Evolutionary conservation across 164 flowering plant genomes (phyloP).

Genomic region (Paratinospora sagittata): DNA sequence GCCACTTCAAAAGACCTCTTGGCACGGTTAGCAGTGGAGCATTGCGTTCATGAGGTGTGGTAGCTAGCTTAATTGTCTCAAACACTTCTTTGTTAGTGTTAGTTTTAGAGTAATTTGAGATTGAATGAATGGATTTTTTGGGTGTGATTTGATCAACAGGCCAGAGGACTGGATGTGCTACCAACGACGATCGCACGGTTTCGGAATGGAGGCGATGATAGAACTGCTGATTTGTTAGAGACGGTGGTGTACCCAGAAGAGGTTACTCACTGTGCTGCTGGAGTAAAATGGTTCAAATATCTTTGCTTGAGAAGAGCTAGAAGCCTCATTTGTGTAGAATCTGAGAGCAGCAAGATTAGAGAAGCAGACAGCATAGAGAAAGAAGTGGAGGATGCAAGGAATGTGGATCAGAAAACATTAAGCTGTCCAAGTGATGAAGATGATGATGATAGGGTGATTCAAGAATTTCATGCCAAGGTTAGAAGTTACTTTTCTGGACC

Average conservation of each 20-base stretch:
- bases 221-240: conserved; percentile 79
- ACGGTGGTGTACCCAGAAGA: conserved; percentile 85
- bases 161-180: conserved; percentile 87
- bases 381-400: too few relatives aligned
- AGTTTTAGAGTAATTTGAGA: neutral
- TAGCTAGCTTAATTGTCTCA: neutral
- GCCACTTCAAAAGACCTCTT: conserved; percentile 63
- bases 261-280: conserved; percentile 91
- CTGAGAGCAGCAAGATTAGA: neutral
- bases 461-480: conserved; percentile 59
- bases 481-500: conserved; percentile 77
- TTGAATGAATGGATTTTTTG: neutral
- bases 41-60: conserved; percentile 98
- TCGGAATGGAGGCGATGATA: conserved; percentile 71
- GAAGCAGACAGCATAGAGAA: too few relatives aligned
- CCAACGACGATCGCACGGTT: conserved; percentile 91
- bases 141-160: conserved; percentile 35
- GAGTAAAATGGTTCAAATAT: conserved; percentile 87
- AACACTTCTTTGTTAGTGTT: neutral
- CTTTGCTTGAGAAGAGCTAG: conserved; percentile 53
- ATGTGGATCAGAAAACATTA: too few relatives aligned
- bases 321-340: conserved; percentile 4
- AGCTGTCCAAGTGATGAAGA: conserved; percentile 18
- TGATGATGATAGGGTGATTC: conserved; percentile 40
- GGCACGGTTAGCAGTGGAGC: conserved; percentile 83